These are phyloP conservation scores for Rutstroemia sp. DNA, from an alignment of 2,329 filamentous ascomycete genomes.

Conservation along the genomic window DNA sequence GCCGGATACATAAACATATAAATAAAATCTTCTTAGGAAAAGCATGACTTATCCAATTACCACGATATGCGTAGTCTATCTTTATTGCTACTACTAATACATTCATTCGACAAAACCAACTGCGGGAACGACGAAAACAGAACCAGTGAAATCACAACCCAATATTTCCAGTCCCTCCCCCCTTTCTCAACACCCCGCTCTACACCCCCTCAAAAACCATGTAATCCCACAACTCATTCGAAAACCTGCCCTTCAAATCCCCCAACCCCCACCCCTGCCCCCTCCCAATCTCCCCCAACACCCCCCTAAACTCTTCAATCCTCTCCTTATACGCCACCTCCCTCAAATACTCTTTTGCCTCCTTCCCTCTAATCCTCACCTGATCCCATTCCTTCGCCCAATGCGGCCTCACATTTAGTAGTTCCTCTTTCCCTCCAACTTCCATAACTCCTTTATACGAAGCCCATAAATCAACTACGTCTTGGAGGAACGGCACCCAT, in stretches of 20 bases:
- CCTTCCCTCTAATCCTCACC: neutral
- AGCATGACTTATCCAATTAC: too few species aligned
- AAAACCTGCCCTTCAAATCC: slow-evolving; percentile 33
- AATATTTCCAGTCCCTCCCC: too few species aligned
- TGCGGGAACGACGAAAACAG: too few species aligned
- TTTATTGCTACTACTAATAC: too few species aligned
- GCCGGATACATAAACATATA: too few species aligned
- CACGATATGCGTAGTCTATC: too few species aligned
- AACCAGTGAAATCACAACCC: too few species aligned
- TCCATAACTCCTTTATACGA: slow-evolving; percentile 20
- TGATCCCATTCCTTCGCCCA: slow-evolving; percentile 38
- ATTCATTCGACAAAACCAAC: too few species aligned
- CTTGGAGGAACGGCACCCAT: slow-evolving; percentile 36
- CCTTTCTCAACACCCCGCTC: too few species aligned
- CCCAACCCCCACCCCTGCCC: slow-evolving; percentile 33
- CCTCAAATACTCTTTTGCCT: neutral
- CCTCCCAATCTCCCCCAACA: slow-evolving; percentile 30
- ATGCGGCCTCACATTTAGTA: slow-evolving; percentile 30
- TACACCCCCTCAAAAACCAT: slow-evolving; percentile 3
- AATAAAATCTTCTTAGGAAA: too few species aligned
- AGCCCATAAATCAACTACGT: slow-evolving; percentile 37
- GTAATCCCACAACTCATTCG: slow-evolving; percentile 33
- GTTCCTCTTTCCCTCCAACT: slow-evolving; percentile 16
- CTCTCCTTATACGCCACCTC: neutral
- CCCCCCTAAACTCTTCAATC: neutral